Percentiles rank a stretch among this genome's conserved stretches.
Evolutionary conservation across 2,329 filamentous ascomycete species (phyloP).

Genomic region (Pseudonectria buxi): DNA sequence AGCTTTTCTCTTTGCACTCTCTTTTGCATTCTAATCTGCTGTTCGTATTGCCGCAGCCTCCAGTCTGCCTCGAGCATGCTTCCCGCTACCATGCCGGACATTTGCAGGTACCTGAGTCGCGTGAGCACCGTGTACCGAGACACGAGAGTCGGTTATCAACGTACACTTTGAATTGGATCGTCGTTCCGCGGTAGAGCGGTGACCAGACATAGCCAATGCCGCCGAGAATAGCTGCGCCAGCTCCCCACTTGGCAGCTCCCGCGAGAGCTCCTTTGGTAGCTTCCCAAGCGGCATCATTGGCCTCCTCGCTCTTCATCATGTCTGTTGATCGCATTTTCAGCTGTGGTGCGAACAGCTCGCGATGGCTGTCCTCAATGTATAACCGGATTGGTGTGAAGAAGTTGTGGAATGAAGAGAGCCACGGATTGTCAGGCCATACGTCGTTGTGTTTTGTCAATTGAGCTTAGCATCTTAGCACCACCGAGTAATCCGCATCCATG

Average conservation of each 20-base stretch:
- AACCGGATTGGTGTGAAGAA: not conserved
- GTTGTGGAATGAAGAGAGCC: slow-evolving; percentile 2
- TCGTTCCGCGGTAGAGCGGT: slow-evolving; percentile 65
- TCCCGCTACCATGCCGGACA: slow-evolving; percentile 79
- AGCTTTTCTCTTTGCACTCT: slow-evolving; percentile 58
- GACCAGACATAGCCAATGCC: slow-evolving; percentile 57
- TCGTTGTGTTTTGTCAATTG: slow-evolving; percentile 8
- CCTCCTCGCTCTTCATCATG: slow-evolving; percentile 57
- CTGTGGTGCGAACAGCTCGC: too few relatives aligned
- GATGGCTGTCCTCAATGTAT: too few relatives aligned
- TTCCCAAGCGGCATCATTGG: slow-evolving; percentile 64
- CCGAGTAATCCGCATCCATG: slow-evolving; percentile 15
- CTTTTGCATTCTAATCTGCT: slow-evolving; percentile 56
- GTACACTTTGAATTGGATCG: slow-evolving; percentile 72
- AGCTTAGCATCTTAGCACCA: slow-evolving; percentile 2
- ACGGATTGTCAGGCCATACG: slow-evolving; percentile 11
- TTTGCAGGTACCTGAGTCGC: slow-evolving; percentile 62
- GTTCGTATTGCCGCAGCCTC: slow-evolving; percentile 60
- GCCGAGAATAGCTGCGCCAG: slow-evolving; percentile 55
- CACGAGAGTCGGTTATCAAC: slow-evolving; percentile 14
- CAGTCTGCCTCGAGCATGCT: slow-evolving; percentile 70
- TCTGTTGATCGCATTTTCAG: slow-evolving; percentile 30
- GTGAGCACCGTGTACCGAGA: slow-evolving; percentile 1
- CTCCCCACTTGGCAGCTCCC: slow-evolving; percentile 68
- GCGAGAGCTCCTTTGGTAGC: slow-evolving; percentile 59